Base-by-base conservation (phyloP, 805 yeast genomes). In the Candida chauliodis region DNA sequence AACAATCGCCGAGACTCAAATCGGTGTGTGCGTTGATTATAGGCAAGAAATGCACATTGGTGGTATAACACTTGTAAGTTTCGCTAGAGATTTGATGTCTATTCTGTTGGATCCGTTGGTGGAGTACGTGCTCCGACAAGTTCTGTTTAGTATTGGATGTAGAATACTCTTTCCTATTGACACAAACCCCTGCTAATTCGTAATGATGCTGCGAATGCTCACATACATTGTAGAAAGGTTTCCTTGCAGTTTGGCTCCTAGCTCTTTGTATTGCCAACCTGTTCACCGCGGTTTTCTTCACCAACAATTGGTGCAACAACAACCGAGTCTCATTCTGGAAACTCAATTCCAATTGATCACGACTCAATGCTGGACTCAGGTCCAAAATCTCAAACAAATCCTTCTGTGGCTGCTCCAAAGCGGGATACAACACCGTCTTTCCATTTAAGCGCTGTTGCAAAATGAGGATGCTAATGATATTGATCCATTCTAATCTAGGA, bases 1-100 rank as follows among this genome's bases (percentile, higher is more conserved):
- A 89, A 56, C 98, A 90, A 58, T 90, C 97, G 1, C 96, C 97
- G 6, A 87, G 56, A 13, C 71, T 61, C 2, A 62, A 38, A 50
- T 91, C 97, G 0, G 96, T 88, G 40, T 76, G 80, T 11, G 56
- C 47, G 37, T 51, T 53, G 17, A 54, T 41, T 4, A 61, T 47
- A 2, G 67, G 66, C 15, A 63, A 42, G 36, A 40, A 56, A 42
- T 63, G 69, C 13, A 51, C 50, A 33, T 56, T 62, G 5, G 23
- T 32, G 21, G 48, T 49, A 8, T 52, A 41, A 40, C 67, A 61
- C 24, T 49, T 44, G 27, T 42, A 51, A 2, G 53, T 36, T 8
- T 52, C 56, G 14, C 43, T 41, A 2, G 50, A 33, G 8, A 60
- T 35, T 5, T 48, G 34, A 11, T 42, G 40, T 17, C 43, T 48